Evolutionary conservation across 495 filamentous ascomycete species (phyloP), one percentile per base, ranked within the genome.

Genomic region (Penicillium parvum): DNA sequence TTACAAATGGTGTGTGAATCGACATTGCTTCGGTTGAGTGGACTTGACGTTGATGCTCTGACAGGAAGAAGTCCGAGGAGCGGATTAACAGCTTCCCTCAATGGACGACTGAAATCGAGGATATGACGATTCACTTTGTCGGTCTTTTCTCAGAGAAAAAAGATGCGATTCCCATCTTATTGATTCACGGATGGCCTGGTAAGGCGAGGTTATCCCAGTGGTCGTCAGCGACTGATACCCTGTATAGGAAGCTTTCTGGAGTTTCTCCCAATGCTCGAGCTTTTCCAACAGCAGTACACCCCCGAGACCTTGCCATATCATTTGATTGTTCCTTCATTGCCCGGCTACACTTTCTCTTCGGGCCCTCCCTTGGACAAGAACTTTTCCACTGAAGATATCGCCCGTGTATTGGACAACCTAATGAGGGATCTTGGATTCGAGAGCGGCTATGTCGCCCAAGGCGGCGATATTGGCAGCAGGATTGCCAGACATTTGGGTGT

Each of bases 141-240:
- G 83, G 69, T 0, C 55, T 86, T 0, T 83, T 85, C 49, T 84
- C 81, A 1, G 53, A 71, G 45, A 75, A 72, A 23, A 37, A 58
- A 11, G 72, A 81, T 62, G 84, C 82, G 3, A 61, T 82, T 12
- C 84, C 84, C 0, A 49, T 86, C 9, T 27, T 81, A 11, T 61
- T 85, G 17, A 52, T 81, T 14, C 79, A 82, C 49, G 81, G 79
- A 20, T 83, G 78, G 79, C 81, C 81, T 25, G 79, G 74, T 69
- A 55, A 32, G 39, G 33, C 21, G 30, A 37, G n/a, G 25, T 9
- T 33, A 27, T 20, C 19, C 25, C 35, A 15, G 27, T 28, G 9
- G 37, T 0, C 10, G 17, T 27, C 14, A 15, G 16, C 12, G 28
- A 27, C 21, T 42, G 15, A 51, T 34, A 29, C 14, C 0, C 21